Conservation (phyloP, 805 yeast species). For the Candida boleticola region DNA sequence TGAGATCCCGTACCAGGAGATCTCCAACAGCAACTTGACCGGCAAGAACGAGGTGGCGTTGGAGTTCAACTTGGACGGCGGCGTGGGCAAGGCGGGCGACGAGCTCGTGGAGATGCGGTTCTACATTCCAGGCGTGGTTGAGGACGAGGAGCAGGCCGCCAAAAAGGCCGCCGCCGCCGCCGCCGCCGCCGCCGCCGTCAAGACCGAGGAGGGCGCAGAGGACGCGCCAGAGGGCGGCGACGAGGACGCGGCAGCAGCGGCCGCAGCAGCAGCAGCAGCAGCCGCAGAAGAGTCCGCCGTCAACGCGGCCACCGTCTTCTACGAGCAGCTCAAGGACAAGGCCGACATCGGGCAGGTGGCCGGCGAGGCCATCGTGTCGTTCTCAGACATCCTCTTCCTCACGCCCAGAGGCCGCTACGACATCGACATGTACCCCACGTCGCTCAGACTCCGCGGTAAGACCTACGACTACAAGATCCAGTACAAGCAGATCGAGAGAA, state of each 20-base stretch:
- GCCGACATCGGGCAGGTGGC: constrained; percentile 94
- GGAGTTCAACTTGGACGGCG: constrained; percentile 67
- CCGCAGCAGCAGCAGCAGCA: constrained; percentile 64
- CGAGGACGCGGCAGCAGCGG: constrained; percentile 56
- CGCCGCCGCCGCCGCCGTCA: constrained; percentile 21
- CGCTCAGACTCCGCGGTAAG: constrained; percentile 91
- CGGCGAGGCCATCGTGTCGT: constrained; percentile 93
- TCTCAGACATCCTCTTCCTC: constrained; percentile 84
- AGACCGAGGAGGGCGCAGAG: constrained; percentile 26
- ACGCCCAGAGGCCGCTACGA: constrained; percentile 99
- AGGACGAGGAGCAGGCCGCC: constrained; percentile 33
- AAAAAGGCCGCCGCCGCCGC: constrained; percentile 24
- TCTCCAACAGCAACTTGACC: constrained; percentile 82
- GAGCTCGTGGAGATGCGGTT: constrained; percentile 94
- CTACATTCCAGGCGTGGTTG: constrained; percentile 85
- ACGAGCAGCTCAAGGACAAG: constrained; percentile 85
- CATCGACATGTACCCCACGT: constrained; percentile 85
- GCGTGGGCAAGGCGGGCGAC: constrained; percentile 78
- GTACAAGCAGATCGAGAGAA: constrained; percentile 83
- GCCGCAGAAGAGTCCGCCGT: constrained; percentile 45
- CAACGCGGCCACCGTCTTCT: constrained; percentile 79
- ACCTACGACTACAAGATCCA: constrained; percentile 96
- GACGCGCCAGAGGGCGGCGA: constrained; percentile 31
- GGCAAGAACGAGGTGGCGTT: constrained; percentile 93
- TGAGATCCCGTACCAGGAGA: constrained; percentile 80